A percentile compares a stretch with the other conserved stretches of the same genome.
phyloP scores from a whole-genome alignment of 495 filamentous ascomycete species.

The Astrothelium subdiscretum region DNA sequence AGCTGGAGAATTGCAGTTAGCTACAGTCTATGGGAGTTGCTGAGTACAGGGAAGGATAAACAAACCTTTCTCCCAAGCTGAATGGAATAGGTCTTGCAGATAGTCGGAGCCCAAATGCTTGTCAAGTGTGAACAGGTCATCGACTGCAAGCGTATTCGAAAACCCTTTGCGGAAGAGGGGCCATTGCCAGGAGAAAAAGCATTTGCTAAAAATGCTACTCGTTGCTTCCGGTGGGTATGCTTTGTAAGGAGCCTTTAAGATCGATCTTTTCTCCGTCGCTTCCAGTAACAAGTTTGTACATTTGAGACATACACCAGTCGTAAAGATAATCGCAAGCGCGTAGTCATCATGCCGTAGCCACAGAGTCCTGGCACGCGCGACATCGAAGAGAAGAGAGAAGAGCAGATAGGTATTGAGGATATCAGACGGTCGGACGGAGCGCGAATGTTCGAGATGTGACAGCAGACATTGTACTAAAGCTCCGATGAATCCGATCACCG shows the following conservation, averaged over 20 bases:
- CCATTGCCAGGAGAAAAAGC: constrained; percentile 43
- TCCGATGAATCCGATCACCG: constrained; percentile 33
- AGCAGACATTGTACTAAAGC: constrained; percentile 34
- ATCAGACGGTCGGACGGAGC: constrained; percentile 45
- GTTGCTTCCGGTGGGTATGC: constrained; percentile 49
- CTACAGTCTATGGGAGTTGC: neutral
- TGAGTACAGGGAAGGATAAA: neutral
- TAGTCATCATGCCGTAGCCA: constrained; percentile 36
- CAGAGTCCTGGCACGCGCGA: constrained; percentile 42
- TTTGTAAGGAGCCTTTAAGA: constrained; percentile 35
- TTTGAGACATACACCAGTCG: constrained; percentile 37
- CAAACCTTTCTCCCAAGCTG: constrained; percentile 13
- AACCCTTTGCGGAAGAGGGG: constrained; percentile 25
- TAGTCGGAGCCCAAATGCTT: constrained; percentile 14
- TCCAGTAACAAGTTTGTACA: constrained; percentile 41
- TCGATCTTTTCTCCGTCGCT: constrained; percentile 39
- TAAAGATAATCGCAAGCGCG: constrained; percentile 35
- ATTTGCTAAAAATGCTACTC: constrained; percentile 39
- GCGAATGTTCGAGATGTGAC: constrained; percentile 46
- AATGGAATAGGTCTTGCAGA: constrained; percentile 6
- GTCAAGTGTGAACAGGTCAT: constrained; percentile 14
- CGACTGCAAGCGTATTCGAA: constrained; percentile 8
- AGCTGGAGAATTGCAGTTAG: neutral
- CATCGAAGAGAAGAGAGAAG: constrained; percentile 47
- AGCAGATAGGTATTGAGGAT: constrained; percentile 51